Conservation (phyloP, 768 basidiomycete species). For the Leccinum truebloodii region DNA sequence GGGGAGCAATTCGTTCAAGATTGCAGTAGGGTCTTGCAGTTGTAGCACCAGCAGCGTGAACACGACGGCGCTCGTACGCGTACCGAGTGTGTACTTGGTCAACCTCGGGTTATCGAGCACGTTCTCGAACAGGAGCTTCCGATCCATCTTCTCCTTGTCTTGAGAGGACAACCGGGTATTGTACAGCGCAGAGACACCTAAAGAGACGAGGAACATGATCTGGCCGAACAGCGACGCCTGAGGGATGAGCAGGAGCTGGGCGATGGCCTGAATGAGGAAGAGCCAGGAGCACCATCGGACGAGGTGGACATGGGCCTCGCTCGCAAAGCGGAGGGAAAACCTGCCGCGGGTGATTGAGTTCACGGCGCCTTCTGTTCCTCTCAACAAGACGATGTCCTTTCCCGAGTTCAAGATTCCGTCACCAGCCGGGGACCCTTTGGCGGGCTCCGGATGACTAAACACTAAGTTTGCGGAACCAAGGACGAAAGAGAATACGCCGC, state of each 20-base stretch:
- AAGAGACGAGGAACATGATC: constrained; percentile 29
- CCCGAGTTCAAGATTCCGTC: constrained; percentile 28
- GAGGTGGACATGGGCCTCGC: constrained; percentile 9
- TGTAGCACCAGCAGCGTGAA: constrained; percentile 17
- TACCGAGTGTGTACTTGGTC: constrained; percentile 18
- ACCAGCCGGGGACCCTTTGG: constrained; percentile 26
- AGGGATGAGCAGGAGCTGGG: constrained; percentile 33
- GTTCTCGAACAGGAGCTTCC: constrained; percentile 13
- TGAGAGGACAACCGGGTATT: constrained; percentile 27
- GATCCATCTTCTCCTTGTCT: constrained; percentile 29
- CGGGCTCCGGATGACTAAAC: constrained; percentile 26
- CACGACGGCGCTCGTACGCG: constrained; percentile 18
- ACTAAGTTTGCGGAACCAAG: constrained; percentile 27
- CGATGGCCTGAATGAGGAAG: constrained; percentile 25
- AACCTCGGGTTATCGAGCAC: constrained; percentile 15
- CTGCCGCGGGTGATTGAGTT: constrained; percentile 30
- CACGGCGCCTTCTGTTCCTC: constrained; percentile 30
- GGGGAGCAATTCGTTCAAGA: constrained; percentile 20
- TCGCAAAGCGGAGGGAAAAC: constrained; percentile 20
- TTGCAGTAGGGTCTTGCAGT: constrained; percentile 1
- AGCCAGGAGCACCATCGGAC: constrained; percentile 27
- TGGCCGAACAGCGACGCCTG: constrained; percentile 33
- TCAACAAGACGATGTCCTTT: constrained; percentile 26
- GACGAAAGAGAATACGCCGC: constrained; percentile 27
- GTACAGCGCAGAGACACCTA: constrained; percentile 30